phyloP scores from a whole-genome alignment of 345 rosid genomes.

The Linum trigynum region DNA sequence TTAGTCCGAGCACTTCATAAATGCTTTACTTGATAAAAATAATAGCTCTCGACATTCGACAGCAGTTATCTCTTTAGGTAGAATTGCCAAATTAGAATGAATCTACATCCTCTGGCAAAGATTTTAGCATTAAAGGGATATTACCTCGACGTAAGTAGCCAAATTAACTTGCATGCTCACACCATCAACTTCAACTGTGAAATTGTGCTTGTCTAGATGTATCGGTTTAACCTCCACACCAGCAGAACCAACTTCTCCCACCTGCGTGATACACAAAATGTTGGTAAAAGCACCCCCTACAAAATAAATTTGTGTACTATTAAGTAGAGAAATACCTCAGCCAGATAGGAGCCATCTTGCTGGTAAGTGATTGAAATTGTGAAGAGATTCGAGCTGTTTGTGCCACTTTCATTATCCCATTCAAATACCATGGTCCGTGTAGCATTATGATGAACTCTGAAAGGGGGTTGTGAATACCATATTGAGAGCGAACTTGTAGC shows the following conservation, averaged over 20 bases:
- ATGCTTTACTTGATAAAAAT: no score
- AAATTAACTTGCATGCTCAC: constrained; percentile 43
- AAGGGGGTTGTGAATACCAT: constrained; percentile 78
- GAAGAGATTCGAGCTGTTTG: constrained; percentile 33
- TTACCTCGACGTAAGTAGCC: constrained; percentile 60
- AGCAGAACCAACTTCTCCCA: constrained; percentile 36
- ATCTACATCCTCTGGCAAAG: neutral
- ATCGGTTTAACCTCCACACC: constrained; percentile 45
- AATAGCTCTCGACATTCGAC: no score
- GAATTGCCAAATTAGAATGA: no score
- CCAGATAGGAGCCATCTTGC: constrained; percentile 55
- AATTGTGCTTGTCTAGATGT: constrained; percentile 32
- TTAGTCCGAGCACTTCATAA: no score
- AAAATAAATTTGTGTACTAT: neutral
- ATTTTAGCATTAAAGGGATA: constrained; percentile 4
- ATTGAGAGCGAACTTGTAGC: constrained; percentile 32
- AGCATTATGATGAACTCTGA: constrained; percentile 64
- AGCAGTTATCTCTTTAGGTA: no score
- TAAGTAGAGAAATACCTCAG: constrained; percentile 38
- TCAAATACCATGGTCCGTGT: constrained; percentile 51
- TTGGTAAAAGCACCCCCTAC: neutral
- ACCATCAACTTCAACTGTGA: constrained; percentile 59
- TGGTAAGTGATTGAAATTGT: constrained; percentile 38
- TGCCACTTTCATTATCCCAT: constrained; percentile 58
- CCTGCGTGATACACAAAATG: constrained; percentile 24